phyloP scores from a whole-genome alignment of 148 eudicot species.

The Rhododendron simsii region DNA sequence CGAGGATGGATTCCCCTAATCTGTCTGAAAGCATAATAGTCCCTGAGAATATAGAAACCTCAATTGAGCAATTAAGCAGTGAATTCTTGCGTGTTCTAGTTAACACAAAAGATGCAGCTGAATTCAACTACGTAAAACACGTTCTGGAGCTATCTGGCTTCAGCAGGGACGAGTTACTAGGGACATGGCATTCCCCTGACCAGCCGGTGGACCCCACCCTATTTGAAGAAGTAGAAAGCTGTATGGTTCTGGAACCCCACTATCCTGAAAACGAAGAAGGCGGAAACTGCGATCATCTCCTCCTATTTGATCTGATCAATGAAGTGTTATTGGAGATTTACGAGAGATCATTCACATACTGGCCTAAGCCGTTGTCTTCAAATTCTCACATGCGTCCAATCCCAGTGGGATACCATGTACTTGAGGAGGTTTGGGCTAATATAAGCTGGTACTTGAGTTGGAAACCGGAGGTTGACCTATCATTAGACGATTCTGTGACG shows the following conservation, averaged over 20 bases:
- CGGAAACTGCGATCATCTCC: slow-evolving; percentile 25
- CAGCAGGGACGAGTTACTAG: slow-evolving; percentile 39
- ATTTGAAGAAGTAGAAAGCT: slow-evolving; percentile 47
- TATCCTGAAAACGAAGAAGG: slow-evolving; percentile 22
- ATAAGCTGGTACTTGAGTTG: slow-evolving; percentile 54
- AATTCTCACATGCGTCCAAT: slow-evolving; percentile 45
- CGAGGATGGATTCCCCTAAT: neutral
- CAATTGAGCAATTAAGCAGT: neutral
- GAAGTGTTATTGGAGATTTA: slow-evolving; percentile 55
- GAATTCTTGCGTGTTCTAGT: slow-evolving; percentile 12
- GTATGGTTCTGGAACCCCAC: slow-evolving; percentile 16
- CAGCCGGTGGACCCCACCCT: slow-evolving; percentile 56
- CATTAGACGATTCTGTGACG: slow-evolving; percentile 43
- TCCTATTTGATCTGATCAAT: slow-evolving; percentile 68
- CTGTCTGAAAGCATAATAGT: neutral
- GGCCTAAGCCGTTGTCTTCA: slow-evolving; percentile 37
- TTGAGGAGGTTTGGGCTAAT: slow-evolving; percentile 68
- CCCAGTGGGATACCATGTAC: slow-evolving; percentile 62
- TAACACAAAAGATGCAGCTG: slow-evolving; percentile 22
- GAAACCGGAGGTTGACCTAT: slow-evolving; percentile 24
- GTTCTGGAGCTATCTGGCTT: slow-evolving; percentile 59
- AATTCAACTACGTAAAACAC: slow-evolving; percentile 55
- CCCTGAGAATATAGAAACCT: slow-evolving; percentile 6
- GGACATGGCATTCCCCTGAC: slow-evolving; percentile 49
- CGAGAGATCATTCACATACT: slow-evolving; percentile 54